Conservation (phyloP, 345 rosid species). For the Conringia planisiliqua region DNA sequence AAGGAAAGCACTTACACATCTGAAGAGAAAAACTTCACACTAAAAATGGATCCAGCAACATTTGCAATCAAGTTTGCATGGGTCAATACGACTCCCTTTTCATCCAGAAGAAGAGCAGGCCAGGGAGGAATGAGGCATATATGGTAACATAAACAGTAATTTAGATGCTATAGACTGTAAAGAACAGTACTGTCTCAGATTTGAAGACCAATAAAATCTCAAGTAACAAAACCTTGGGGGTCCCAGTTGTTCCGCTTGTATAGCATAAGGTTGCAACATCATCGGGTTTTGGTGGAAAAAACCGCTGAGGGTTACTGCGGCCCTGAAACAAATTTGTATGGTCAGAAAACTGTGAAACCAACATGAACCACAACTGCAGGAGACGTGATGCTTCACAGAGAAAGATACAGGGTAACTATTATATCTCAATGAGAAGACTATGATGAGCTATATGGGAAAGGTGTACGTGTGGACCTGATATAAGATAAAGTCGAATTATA, state of each 20-base stretch:
- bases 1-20: conserved; percentile 64
- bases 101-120: conserved; percentile 17
- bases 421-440: not conserved
- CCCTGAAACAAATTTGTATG: conserved; percentile 44
- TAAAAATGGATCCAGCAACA: conserved; percentile 66
- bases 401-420: not conserved
- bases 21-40: conserved; percentile 58
- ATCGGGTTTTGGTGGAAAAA: conserved; percentile 74
- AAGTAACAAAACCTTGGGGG: conserved; percentile 71
- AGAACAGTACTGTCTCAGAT: not conserved
- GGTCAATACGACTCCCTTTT: conserved; percentile 80
- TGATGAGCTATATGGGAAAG: not conserved
- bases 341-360: conserved; percentile 23
- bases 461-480: not conserved
- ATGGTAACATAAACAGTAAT: not conserved
- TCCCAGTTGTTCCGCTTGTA: conserved; percentile 98
- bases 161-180: conserved; percentile 23
- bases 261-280: conserved; percentile 95
- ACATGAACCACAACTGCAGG: conserved; percentile 4
- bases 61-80: conserved; percentile 85
- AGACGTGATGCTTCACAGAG: not conserved
- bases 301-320: conserved; percentile 61
- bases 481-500: not conserved
- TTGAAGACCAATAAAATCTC: not conserved
- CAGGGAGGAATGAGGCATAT: conserved; percentile 21